Percentiles rank a stretch among this genome's conserved stretches.
These are phyloP conservation scores for Hippophae gyantsensis DNA, from an alignment of 306 rosid species.

Conservation along the genomic window DNA sequence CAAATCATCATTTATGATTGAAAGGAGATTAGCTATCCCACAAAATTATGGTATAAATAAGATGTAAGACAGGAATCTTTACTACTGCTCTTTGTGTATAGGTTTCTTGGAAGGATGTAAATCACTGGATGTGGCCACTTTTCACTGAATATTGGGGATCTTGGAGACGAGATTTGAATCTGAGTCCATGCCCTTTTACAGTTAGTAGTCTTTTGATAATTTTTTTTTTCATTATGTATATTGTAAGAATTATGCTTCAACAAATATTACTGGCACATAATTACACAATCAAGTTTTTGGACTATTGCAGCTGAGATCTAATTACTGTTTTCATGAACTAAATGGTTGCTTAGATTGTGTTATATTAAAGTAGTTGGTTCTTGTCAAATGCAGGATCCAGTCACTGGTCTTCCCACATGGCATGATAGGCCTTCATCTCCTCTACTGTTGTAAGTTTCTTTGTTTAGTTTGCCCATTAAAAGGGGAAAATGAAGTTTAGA, in stretches of 20 bases:
- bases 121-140: constrained; percentile 94
- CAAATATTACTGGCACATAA: background rate
- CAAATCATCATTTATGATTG: background rate
- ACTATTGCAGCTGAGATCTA: constrained; percentile 1
- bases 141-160: constrained; percentile 73
- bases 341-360: constrained; percentile 9
- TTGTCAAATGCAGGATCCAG: constrained; percentile 59
- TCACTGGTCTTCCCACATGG: constrained; percentile 68
- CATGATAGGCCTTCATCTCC: constrained; percentile 58
- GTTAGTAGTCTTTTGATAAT: constrained; percentile 29
- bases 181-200: constrained; percentile 70
- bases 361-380: constrained; percentile 9
- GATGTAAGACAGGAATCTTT: background rate
- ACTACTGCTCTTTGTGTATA: constrained; percentile 12
- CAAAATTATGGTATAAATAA: background rate
- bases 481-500: background rate
- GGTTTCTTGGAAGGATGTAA: constrained; percentile 79
- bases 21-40: background rate
- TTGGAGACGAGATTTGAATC: constrained; percentile 63
- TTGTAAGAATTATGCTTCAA: background rate
- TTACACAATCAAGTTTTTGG: background rate
- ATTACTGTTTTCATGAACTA: constrained; percentile 1
- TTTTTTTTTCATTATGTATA: constrained; percentile 1
- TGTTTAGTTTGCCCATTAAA: background rate
- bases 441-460: constrained; percentile 48